phyloP scores from a whole-genome alignment of 2,329 filamentous ascomycete species.

The Fusarium goolgardi region DNA sequence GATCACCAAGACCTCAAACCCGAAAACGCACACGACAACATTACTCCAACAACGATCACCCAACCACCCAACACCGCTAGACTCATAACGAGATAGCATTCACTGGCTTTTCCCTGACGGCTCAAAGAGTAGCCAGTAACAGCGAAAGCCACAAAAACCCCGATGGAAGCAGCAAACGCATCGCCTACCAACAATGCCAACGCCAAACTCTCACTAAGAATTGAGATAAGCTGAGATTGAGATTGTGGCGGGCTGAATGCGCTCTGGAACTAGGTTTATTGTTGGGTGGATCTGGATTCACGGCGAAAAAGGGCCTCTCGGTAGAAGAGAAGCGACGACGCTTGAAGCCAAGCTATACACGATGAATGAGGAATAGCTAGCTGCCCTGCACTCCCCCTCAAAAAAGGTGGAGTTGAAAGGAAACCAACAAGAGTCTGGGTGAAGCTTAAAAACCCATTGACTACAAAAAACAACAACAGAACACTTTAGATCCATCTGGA shows the following conservation, averaged over 20 bases:
- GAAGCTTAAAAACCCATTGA: slow-evolving; percentile 13
- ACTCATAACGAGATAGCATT: slow-evolving; percentile 13
- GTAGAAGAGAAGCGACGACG: slow-evolving; percentile 24
- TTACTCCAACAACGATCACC: slow-evolving; percentile 22
- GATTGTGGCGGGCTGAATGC: slow-evolving; percentile 33
- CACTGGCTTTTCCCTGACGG: slow-evolving; percentile 11
- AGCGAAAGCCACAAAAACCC: slow-evolving; percentile 33
- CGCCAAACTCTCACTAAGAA: slow-evolving; percentile 13
- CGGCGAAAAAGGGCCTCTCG: slow-evolving; percentile 22
- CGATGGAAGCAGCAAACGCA: slow-evolving; percentile 23
- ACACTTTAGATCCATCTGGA: slow-evolving; percentile 26
- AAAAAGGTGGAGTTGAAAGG: slow-evolving; percentile 23
- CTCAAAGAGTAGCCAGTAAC: slow-evolving; percentile 31
- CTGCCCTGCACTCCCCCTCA: slow-evolving; percentile 23
- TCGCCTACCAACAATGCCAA: slow-evolving; percentile 22
- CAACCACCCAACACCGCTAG: slow-evolving; percentile 22
- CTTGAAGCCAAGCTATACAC: slow-evolving; percentile 28
- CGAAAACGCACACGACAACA: slow-evolving; percentile 25
- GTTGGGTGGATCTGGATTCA: slow-evolving; percentile 19
- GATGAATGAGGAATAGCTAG: slow-evolving; percentile 34
- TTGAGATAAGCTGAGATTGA: slow-evolving; percentile 16
- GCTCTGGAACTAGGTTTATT: slow-evolving; percentile 25
- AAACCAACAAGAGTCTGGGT: slow-evolving; percentile 20
- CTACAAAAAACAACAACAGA: slow-evolving; percentile 11
- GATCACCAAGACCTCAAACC: slow-evolving; percentile 29